Conservation (phyloP, 305 asterid genomes). For the Fraxinus angustifolia region DNA sequence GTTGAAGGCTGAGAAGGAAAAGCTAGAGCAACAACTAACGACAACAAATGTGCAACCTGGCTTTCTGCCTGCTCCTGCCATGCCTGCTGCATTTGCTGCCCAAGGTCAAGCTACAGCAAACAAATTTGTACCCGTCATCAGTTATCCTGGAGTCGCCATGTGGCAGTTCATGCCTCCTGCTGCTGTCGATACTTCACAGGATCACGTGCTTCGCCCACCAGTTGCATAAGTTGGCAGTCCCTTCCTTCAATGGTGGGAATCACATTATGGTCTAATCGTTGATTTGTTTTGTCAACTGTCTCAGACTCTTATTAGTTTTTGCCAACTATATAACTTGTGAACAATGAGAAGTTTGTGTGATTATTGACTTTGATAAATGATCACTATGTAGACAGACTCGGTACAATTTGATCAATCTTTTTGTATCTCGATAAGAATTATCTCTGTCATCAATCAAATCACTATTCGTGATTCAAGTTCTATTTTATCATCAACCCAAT, state of each 20-base stretch:
- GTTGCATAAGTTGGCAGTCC: constrained; percentile 47
- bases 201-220: constrained; percentile 50
- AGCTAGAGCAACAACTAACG: constrained; percentile 86
- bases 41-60: constrained; percentile 56
- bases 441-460: neutral
- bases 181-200: constrained; percentile 56
- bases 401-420: neutral
- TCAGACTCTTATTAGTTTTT: constrained; percentile 33
- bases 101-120: constrained; percentile 66
- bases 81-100: constrained; percentile 68
- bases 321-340: constrained; percentile 31
- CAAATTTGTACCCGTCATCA: constrained; percentile 54
- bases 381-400: neutral
- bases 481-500: neutral
- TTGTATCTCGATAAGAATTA: neutral
- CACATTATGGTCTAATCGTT: constrained; percentile 30
- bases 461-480: neutral
- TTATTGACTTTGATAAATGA: neutral
- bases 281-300: constrained; percentile 28
- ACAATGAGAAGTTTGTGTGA: neutral
- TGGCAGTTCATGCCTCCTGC: constrained; percentile 66
- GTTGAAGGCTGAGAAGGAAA: constrained; percentile 89
- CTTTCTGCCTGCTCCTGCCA: constrained; percentile 53
- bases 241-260: constrained; percentile 17
- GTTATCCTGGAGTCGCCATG: constrained; percentile 55